A percentile compares a stretch with the other conserved stretches of the same genome.
Conservation (phyloP, 2,329 filamentous ascomycete species). For the Alternaria arbusti region DNA sequence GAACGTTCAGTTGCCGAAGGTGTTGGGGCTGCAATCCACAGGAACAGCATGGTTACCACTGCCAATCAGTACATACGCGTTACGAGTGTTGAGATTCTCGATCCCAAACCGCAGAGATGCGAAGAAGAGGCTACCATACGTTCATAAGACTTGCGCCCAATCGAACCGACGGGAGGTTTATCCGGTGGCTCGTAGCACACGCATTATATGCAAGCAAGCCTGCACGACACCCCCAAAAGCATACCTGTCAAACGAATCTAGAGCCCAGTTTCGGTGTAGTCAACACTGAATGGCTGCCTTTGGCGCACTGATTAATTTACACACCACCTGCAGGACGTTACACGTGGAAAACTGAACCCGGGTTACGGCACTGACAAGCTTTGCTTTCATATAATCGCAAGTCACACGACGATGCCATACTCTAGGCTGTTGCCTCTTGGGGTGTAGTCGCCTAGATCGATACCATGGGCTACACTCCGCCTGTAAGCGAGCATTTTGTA, state of each 20-base stretch:
- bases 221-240: background rate
- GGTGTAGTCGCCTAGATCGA: background rate
- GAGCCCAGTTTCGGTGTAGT: background rate
- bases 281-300: background rate
- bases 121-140: background rate
- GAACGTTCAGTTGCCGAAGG: background rate
- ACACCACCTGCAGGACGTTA: conserved; percentile 4
- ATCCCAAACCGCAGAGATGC: background rate
- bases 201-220: conserved; percentile 3
- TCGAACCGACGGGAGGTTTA: background rate
- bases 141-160: background rate
- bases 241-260: background rate
- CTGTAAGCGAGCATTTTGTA: background rate
- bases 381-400: conserved; percentile 9
- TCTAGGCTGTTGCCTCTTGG: background rate
- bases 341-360: conserved; percentile 1
- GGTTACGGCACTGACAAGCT: conserved; percentile 12
- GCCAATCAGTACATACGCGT: background rate
- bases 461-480: background rate
- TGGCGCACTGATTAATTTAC: conserved; percentile 8
- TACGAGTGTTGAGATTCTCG: background rate
- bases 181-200: conserved; percentile 8
- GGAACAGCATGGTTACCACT: background rate
- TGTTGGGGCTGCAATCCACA: background rate
- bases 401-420: conserved; percentile 10